Conservation (phyloP, 768 basidiomycete genomes). For the Kwoniella mangroviensis region DNA sequence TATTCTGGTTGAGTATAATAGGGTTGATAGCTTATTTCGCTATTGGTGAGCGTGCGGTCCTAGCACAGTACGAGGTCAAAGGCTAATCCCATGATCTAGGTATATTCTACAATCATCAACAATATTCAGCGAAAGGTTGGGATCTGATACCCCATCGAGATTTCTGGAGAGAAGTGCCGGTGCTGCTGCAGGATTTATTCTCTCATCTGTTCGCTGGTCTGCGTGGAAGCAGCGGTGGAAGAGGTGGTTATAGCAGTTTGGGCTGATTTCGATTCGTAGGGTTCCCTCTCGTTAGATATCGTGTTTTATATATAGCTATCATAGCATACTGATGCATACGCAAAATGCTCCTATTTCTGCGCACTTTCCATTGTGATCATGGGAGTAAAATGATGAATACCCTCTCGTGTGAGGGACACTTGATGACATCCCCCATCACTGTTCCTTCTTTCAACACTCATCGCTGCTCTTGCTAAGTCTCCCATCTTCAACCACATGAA, state of each 20-base stretch:
- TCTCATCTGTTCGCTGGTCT: conserved; percentile 50
- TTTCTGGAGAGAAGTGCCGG: conserved; percentile 56
- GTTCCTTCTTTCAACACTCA: too few relatives aligned
- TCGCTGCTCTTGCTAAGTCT: too few relatives aligned
- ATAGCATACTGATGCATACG: background rate
- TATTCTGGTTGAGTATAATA: conserved; percentile 51
- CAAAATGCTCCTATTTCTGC: background rate
- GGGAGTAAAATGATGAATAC: background rate
- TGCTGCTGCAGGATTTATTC: conserved; percentile 44
- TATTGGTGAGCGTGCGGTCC: conserved; percentile 43
- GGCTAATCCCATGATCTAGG: conserved; percentile 30
- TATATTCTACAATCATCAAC: conserved; percentile 58
- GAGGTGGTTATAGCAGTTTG: conserved; percentile 50
- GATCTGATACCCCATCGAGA: conserved; percentile 58
- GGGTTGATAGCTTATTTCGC: conserved; percentile 50
- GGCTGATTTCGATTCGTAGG: conserved; percentile 26
- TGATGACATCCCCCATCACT: too few relatives aligned
- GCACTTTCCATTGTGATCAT: background rate
- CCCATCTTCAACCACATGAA: too few relatives aligned
- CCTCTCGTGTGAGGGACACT: too few relatives aligned
- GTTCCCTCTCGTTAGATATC: background rate
- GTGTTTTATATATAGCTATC: background rate
- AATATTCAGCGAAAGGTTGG: conserved; percentile 57
- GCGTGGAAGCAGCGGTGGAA: conserved; percentile 38
- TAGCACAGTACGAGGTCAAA: background rate